Evolutionary conservation across 768 basidiomycete species (phyloP), one percentile per base, ranked within the genome.

Genomic region (Gymnopilus junonius): DNA sequence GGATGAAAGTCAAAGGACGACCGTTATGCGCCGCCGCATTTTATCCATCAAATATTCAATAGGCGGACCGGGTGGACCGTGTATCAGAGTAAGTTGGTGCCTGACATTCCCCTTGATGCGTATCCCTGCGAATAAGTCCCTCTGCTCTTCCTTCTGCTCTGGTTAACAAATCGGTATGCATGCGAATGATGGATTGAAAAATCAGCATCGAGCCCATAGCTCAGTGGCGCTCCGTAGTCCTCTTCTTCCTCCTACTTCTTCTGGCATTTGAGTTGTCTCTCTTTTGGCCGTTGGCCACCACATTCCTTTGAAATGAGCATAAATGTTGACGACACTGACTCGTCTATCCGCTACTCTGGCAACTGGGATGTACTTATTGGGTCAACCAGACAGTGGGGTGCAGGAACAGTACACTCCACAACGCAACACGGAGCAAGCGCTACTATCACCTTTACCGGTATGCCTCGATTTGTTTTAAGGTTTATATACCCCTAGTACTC

Each of bases 221-320:
- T 32, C 17, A n/a, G 29, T 51, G 29, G 14, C 31, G 29, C 17
- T 51, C 25, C 29, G 31, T 20, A 17, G 8, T 31, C n/a, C 31
- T 51, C 15, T 20, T 29, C 27, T 29, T 51, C 29, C 29, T 15
- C n/a, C 7, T 29, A 29, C 48, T 51, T 17, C 48, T 10, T 15
- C 29, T 51, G 29, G 29, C 2, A 7, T 20, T 42, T 15, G 11
- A n/a, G 4, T 42, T 17, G 48, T 51, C 48, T 29, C 48, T 51
- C 48, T 29, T 51, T 51, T 20, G 48, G 48, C 48, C 48, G 31
- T n/a, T 51, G 48, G 54, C 34, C 54, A 23, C 54, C 54, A 55
- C 54, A 55, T 20, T 55, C 54, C 54, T 55, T 55, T 55, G 15
- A 55, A 39, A 55, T 55, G 54, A 40, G 54, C 54, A 15, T 55